These are phyloP conservation scores for Fusarium aywerte DNA, from an alignment of 2,329 filamentous ascomycete species.

Conservation along the genomic window DNA sequence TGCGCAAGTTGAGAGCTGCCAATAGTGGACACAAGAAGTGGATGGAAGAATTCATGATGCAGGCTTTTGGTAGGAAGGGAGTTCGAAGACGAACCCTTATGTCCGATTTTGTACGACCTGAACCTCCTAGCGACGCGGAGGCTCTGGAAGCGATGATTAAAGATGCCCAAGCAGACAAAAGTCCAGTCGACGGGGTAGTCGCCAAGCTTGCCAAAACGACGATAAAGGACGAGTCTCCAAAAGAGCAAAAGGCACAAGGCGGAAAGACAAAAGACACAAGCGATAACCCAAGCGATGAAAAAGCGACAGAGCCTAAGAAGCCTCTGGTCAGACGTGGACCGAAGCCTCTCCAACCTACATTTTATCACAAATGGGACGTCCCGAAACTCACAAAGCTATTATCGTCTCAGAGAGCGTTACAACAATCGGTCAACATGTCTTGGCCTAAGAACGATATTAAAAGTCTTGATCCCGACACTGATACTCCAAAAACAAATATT, in stretches of 20 bases:
- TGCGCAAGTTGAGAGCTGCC: constrained; percentile 63
- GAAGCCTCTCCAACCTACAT: constrained; percentile 39
- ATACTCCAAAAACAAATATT: constrained; percentile 57
- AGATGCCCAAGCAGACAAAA: background rate
- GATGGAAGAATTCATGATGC: constrained; percentile 60
- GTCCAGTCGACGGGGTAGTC: background rate
- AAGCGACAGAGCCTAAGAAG: background rate
- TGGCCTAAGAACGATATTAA: constrained; percentile 47
- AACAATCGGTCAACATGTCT: constrained; percentile 38
- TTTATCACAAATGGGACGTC: constrained; percentile 63
- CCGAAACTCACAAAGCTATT: constrained; percentile 57
- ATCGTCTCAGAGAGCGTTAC: constrained; percentile 54
- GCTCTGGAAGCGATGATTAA: constrained; percentile 53
- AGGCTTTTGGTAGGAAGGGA: constrained; percentile 65
- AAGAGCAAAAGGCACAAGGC: background rate
- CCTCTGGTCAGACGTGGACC: background rate
- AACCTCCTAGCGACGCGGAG: constrained; percentile 54
- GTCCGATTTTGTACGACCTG: constrained; percentile 50
- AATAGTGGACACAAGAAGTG: constrained; percentile 60
- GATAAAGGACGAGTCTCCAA: background rate
- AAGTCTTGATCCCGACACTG: constrained; percentile 49
- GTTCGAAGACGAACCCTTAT: constrained; percentile 62
- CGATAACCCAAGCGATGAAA: background rate
- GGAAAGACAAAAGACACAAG: background rate
- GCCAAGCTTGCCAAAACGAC: background rate